These are phyloP conservation scores for Colletotrichum sp. DNA, from an alignment of 2,329 filamentous ascomycete species.

Conservation along the genomic window DNA sequence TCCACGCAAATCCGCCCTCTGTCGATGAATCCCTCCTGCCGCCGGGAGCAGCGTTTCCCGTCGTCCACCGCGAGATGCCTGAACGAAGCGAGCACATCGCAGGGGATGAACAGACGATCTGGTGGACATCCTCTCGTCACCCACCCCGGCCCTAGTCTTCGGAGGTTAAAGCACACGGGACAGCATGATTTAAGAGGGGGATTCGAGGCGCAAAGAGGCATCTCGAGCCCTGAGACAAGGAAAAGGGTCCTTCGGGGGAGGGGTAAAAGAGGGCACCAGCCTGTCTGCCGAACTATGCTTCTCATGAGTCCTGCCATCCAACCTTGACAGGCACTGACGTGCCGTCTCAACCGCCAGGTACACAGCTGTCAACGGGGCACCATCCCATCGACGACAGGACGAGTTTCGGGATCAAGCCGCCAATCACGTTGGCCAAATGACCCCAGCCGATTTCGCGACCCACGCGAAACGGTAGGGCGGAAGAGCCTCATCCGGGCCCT, in stretches of 20 bases:
- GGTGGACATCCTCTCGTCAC: not conserved
- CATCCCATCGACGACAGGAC: slow-evolving; percentile 7
- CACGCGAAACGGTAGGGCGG: slow-evolving; percentile 2
- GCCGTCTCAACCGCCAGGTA: not conserved
- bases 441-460: not conserved
- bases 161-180: not conserved
- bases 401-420: not conserved
- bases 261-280: not conserved
- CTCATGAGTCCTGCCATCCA: slow-evolving; percentile 8
- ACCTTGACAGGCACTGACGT: not conserved
- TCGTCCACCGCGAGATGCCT: not conserved
- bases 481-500: not conserved
- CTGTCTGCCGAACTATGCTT: not conserved
- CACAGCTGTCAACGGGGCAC: not conserved
- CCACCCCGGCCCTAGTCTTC: not conserved
- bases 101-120: not conserved
- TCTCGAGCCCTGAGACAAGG: not conserved
- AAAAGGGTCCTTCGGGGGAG: not conserved
- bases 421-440: not conserved
- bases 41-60: slow-evolving; percentile 7
- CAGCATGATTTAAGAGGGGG: not conserved
- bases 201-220: not conserved
- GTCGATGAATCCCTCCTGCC: slow-evolving; percentile 20
- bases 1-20: not conserved
- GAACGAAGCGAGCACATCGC: not conserved